A percentile compares a stretch with the other conserved stretches of the same genome.
These are phyloP conservation scores for Pythium biforme DNA, from an alignment of 352 stramenopile genomes.

Conservation along the genomic window DNA sequence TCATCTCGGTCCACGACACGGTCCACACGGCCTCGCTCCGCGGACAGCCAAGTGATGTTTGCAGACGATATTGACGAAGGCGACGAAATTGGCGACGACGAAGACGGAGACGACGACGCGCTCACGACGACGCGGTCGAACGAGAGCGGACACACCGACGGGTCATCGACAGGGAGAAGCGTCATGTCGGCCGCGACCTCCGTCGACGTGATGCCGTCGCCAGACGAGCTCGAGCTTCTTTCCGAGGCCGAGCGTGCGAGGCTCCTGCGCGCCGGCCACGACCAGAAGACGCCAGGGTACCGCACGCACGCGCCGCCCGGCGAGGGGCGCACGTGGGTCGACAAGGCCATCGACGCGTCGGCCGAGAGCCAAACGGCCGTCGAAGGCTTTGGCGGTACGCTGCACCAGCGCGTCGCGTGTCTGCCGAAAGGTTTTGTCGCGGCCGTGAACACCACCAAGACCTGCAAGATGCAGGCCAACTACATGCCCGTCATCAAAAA, in stretches of 20 bases:
- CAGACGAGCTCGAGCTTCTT: slow-evolving; percentile 50
- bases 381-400: slow-evolving; percentile 45
- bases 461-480: slow-evolving; percentile 75
- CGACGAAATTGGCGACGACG: slow-evolving; percentile 21
- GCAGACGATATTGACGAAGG: slow-evolving; percentile 13
- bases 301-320: slow-evolving; percentile 54
- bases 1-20: slow-evolving; percentile 18
- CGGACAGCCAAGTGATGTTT: slow-evolving; percentile 21
- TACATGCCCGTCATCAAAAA: slow-evolving; percentile 76
- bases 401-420: slow-evolving; percentile 66
- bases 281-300: slow-evolving; percentile 58
- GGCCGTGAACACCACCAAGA: slow-evolving; percentile 67
- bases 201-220: slow-evolving; percentile 48
- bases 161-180: slow-evolving; percentile 34
- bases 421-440: slow-evolving; percentile 69
- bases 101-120: slow-evolving; percentile 27
- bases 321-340: slow-evolving; percentile 53
- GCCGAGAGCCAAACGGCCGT: slow-evolving; percentile 66
- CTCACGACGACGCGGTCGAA: slow-evolving; percentile 25
- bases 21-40: slow-evolving; percentile 15
- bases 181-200: slow-evolving; percentile 41
- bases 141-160: slow-evolving; percentile 12
- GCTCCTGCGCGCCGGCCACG: slow-evolving; percentile 29
- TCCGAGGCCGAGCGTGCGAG: slow-evolving; percentile 17
- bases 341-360: slow-evolving; percentile 51